Evolutionary conservation across 805 yeast genomes (phyloP), one percentile per base, ranked within the genome.

Genomic region (Jamesozyma gamospora): DNA sequence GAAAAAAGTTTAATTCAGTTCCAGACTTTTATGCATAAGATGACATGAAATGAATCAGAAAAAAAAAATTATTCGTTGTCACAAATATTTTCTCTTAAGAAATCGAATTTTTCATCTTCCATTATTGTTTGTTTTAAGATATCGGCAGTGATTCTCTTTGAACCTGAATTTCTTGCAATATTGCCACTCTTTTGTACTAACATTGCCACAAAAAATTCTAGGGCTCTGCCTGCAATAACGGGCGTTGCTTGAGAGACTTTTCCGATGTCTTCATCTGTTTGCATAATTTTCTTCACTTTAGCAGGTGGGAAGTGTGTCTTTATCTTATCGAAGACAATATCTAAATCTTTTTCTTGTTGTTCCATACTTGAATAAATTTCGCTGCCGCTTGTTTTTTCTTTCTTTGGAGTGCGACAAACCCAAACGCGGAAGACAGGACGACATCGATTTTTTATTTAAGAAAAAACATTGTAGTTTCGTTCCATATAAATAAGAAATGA

Each of bases 231-330:
- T 8, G 92, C 95, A 14, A 90, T 90, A n/a, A 90, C 82, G 0
- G 99, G 99, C 2, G 99, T 94, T 2, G 96, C 96, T 56, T 88
- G 96, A 3, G 98, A 96, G 4, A 92, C 97, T 58, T 92, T 92
- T 3, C 99, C 99, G 34, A 92, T 88, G 47, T 92, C 99, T 47
- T 92, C 98, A 62, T 92, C 99, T 24, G 94, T 79, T 58, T 92
- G 98, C 96, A 92, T 90, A 43, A 92, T 76, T 53, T 92, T 85
- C 67, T 92, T 92, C 53, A 92, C 87, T 46, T 97, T 75, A 3
- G 97, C 97, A 4, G 87, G 82, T 4, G 94, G 94, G 60, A 83
- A 83, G 56, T 82, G 94, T 28, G 92, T 82, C 59, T 81, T 82
- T 47, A 82, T 78, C 35, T 58, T 52, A 12, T 62, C 65, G 42